Percentiles rank a stretch among this genome's conserved stretches.
Conservation (phyloP, 441 rosid genomes). For the Euphorbia neoarborescens region DNA sequence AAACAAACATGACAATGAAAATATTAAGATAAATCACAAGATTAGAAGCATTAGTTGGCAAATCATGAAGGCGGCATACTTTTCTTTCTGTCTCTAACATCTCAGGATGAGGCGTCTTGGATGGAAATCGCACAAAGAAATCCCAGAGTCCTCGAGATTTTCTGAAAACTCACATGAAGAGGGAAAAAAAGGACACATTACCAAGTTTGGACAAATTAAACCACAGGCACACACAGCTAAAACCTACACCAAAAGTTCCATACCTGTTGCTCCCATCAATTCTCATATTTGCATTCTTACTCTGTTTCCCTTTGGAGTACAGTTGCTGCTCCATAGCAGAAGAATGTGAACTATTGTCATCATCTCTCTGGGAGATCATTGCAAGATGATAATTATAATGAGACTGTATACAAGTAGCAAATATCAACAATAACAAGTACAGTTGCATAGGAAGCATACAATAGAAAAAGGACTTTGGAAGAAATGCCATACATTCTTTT, state of each 20-base stretch:
- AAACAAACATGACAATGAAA: not conserved
- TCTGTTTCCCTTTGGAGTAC: slow-evolving; percentile 36
- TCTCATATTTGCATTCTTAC: slow-evolving; percentile 26
- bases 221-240: slow-evolving; percentile 9
- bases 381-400: slow-evolving; percentile 18
- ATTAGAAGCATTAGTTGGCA: slow-evolving; percentile 13
- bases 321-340: slow-evolving; percentile 35
- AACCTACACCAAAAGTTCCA: slow-evolving; percentile 19
- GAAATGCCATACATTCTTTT: not conserved
- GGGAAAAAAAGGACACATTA: slow-evolving; percentile 12
- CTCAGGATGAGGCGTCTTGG: slow-evolving; percentile 36
- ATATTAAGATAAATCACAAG: slow-evolving; percentile 8
- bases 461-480: not conserved
- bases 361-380: slow-evolving; percentile 49
- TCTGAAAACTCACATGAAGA: slow-evolving; percentile 25
- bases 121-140: slow-evolving; percentile 38
- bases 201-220: slow-evolving; percentile 19
- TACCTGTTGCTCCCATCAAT: slow-evolving; percentile 50
- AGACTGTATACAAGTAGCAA: slow-evolving; percentile 12
- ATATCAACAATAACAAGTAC: slow-evolving; percentile 2
- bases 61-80: slow-evolving; percentile 32
- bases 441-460: not conserved
- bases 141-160: slow-evolving; percentile 60
- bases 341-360: slow-evolving; percentile 36
- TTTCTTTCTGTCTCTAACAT: slow-evolving; percentile 29